Evolutionary conservation across 345 rosid genomes (phyloP).

Genomic region (Dimocarpus longan): DNA sequence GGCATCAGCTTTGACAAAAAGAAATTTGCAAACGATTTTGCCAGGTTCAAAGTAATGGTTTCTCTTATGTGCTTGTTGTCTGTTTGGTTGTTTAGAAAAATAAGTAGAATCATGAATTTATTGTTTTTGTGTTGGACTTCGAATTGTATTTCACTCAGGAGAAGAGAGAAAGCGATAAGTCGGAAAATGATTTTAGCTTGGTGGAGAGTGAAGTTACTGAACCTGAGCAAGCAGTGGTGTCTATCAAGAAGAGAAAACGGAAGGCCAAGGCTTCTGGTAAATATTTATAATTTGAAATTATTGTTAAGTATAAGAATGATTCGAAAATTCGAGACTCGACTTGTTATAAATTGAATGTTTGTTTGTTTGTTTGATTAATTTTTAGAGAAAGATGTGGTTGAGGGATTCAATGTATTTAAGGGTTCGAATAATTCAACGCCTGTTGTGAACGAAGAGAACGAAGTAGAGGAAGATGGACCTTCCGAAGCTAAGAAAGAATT

Average conservation of each 20-base stretch:
- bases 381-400: slow-evolving; percentile 49
- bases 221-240: slow-evolving; percentile 27
- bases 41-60: slow-evolving; percentile 59
- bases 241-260: slow-evolving; percentile 63
- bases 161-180: slow-evolving; percentile 37
- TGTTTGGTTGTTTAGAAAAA: neutral
- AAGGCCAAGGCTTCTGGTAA: slow-evolving; percentile 53
- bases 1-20: slow-evolving; percentile 68
- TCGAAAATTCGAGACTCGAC: neutral
- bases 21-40: slow-evolving; percentile 63
- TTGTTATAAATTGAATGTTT: neutral
- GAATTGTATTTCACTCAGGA: slow-evolving; percentile 31
- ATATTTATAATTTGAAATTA: neutral
- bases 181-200: slow-evolving; percentile 36
- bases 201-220: slow-evolving; percentile 41
- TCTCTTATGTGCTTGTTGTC: neutral
- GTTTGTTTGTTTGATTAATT: slow-evolving; percentile 6
- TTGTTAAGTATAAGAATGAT: neutral
- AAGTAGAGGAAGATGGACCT: slow-evolving; percentile 29
- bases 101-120: neutral
- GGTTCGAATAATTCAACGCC: slow-evolving; percentile 41
- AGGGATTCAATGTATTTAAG: slow-evolving; percentile 81
- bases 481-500: slow-evolving; percentile 55
- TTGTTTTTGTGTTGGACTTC: neutral
- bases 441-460: slow-evolving; percentile 27